These are phyloP conservation scores for Globisporangium canariense DNA, from an alignment of 352 stramenopile genomes.

Conservation along the genomic window DNA sequence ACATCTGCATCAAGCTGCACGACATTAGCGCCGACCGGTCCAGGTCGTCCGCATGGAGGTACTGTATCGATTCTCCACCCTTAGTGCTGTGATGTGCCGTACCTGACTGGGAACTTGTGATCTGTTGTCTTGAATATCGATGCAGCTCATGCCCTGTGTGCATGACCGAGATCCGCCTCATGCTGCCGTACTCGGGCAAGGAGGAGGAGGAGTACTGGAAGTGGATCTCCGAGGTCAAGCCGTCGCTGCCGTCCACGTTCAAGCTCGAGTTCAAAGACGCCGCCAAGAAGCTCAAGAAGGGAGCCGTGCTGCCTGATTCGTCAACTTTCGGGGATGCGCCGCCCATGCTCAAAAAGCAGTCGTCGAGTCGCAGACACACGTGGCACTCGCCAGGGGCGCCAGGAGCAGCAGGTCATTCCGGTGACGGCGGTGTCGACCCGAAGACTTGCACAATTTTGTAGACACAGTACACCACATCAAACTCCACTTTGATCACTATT, in stretches of 20 bases:
- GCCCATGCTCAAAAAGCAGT: neutral
- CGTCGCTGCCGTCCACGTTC: slow-evolving; percentile 38
- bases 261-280: slow-evolving; percentile 47
- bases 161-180: slow-evolving; percentile 54
- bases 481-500: neutral
- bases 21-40: slow-evolving; percentile 32
- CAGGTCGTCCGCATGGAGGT: slow-evolving; percentile 32
- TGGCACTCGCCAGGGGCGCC: slow-evolving; percentile 14
- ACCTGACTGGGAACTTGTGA: neutral
- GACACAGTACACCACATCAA: neutral
- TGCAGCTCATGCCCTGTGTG: slow-evolving; percentile 63
- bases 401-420: neutral
- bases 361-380: slow-evolving; percentile 14
- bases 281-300: slow-evolving; percentile 16
- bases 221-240: slow-evolving; percentile 51
- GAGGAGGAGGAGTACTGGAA: slow-evolving; percentile 65
- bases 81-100: neutral
- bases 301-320: slow-evolving; percentile 6
- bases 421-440: neutral
- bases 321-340: neutral
- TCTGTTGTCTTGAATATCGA: slow-evolving; percentile 1
- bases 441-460: slow-evolving; percentile 18
- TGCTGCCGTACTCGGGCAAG: slow-evolving; percentile 45
- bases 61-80: slow-evolving; percentile 1
- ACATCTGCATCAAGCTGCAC: slow-evolving; percentile 42